Evolutionary conservation across 1,284 basidiomycete genomes (phyloP), one percentile per base, ranked within the genome.

Genomic region (Microbotryomycetes sp.): DNA sequence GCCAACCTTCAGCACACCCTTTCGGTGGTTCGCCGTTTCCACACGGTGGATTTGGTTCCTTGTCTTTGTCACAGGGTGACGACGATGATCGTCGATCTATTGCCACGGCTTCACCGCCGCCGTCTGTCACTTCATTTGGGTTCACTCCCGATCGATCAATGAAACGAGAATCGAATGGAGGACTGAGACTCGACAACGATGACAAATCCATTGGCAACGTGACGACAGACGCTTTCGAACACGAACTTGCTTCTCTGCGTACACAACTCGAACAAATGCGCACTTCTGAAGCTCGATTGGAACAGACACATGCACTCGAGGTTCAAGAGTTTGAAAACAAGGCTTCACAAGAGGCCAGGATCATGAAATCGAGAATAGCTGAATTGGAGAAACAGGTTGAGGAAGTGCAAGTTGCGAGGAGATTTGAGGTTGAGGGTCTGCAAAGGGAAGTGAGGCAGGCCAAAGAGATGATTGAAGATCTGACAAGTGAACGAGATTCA

Each of bases 401-500:
- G 23, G 66, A 63, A 14, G 62, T 59, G 22, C 55, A 64, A 5
- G 45, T 56, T 9, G 62, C 50, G 3, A 54, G 65, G 15, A 32
- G 63, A 9, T 62, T 67, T 49, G 70, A 71, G 50, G 60, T 65
- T 42, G 70, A 70, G 46, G 67, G 63, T 5, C 60, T 72, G 16
- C 28, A 64, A 49, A 54, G 63, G 23, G 70, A 68, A 56, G 53
- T 62, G 5, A 56, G 56, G 46, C 63, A 69, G 61, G 53, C 62
- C 25, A 64, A 62, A 51, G 71, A 71, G 30, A 60, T 61, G 23
- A 56, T 71, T 28, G 49, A 29, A 19, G 68, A 70, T 51, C 46
- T 71, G 9, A 67, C 65, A 22, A 63, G 63, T 55, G 71, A 72
- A 63, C 64, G 72, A 15, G 72, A 73, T 52, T 54, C 60, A 30